Evolutionary conservation across 306 rosid genomes (phyloP).

Genomic region (Cucumis hystrix): DNA sequence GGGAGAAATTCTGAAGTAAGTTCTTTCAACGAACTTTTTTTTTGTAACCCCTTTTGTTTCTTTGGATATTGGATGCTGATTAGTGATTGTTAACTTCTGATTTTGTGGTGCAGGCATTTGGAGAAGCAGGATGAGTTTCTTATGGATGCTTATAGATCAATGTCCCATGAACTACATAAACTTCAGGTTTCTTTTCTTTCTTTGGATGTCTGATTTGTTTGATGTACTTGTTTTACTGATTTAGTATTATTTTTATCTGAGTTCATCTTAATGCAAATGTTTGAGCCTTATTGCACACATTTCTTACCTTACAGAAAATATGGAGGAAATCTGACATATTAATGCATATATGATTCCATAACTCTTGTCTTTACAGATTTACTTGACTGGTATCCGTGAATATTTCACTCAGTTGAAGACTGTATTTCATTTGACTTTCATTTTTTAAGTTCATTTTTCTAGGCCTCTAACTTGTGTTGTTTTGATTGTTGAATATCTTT

Average conservation of each 20-base stretch:
- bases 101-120: conserved; percentile 27
- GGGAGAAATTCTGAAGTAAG: conserved; percentile 35
- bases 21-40: background rate
- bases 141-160: conserved; percentile 25
- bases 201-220: background rate
- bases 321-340: background rate
- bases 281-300: background rate
- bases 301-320: background rate
- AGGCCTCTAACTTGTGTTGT: background rate
- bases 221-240: background rate
- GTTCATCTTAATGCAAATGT: background rate
- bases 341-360: background rate
- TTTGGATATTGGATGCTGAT: background rate
- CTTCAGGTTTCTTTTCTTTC: conserved; percentile 23
- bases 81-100: background rate
- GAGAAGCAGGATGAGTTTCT: conserved; percentile 45
- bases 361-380: background rate
- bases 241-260: background rate
- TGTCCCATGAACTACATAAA: conserved; percentile 31
- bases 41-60: background rate
- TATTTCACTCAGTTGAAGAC: background rate
- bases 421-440: background rate
- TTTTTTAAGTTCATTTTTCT: background rate
- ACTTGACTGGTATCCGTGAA: background rate
- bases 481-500: background rate